A percentile compares a stretch with the other conserved stretches of the same genome.
phyloP scores from a whole-genome alignment of 2,329 filamentous ascomycete genomes.

The Graphilbum ipis-grandicollis region DNA sequence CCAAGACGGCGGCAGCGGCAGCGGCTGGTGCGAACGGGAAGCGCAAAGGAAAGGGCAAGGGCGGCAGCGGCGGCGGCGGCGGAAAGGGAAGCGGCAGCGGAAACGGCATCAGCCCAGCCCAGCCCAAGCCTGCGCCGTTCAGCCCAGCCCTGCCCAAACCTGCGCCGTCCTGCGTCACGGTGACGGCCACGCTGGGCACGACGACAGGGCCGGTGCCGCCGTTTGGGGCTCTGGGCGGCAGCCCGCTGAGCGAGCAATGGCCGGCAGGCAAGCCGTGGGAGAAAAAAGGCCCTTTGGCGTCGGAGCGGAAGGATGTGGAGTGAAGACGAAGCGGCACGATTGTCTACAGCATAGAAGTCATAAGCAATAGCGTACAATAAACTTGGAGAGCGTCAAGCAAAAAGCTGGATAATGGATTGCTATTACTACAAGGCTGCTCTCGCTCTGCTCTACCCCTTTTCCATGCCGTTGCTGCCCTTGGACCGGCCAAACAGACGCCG shows the following conservation, averaged over 20 bases:
- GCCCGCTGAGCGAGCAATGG: constrained; percentile 1
- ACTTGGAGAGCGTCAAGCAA: no score
- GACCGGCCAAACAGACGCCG: constrained; percentile 9
- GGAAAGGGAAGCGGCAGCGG: not conserved
- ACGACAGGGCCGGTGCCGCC: constrained; percentile 6
- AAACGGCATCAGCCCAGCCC: no score
- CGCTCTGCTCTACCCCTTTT: no score
- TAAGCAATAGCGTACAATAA: no score
- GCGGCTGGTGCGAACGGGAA: not conserved
- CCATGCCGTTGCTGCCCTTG: not conserved
- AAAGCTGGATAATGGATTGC: no score
- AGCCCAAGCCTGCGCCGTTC: no score
- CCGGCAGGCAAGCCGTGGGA: constrained; percentile 1
- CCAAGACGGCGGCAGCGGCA: constrained; percentile 6
- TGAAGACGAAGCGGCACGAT: no score
- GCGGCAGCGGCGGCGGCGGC: no score
- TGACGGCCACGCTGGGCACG: constrained; percentile 1
- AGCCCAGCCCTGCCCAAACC: not conserved
- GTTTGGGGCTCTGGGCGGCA: constrained; percentile 1
- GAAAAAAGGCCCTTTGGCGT: constrained; percentile 1
- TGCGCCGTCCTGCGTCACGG: not conserved
- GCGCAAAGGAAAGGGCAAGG: not conserved
- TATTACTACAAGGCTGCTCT: no score
- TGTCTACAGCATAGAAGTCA: no score
- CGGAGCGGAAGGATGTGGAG: not conserved